phyloP scores from a whole-genome alignment of 805 yeast genomes.

The Sporopachydermia quercuum region DNA sequence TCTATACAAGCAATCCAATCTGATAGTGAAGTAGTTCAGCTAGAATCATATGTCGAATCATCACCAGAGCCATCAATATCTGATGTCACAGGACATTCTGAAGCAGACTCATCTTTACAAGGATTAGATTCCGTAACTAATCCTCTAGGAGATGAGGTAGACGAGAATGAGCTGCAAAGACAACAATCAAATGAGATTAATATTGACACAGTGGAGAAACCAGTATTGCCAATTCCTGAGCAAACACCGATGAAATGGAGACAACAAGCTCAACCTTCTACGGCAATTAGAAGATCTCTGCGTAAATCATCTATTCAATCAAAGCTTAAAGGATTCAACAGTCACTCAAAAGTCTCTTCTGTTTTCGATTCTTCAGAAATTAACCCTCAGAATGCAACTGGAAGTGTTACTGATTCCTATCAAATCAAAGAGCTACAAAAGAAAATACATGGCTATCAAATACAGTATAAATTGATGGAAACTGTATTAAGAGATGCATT shows the following conservation, averaged over 20 bases:
- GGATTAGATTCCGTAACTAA: no score
- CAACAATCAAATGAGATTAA: not conserved
- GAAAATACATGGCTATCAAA: slow-evolving; percentile 3
- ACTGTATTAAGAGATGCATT: slow-evolving; percentile 1
- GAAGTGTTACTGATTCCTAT: not conserved
- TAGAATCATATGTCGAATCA: no score
- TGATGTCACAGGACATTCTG: no score
- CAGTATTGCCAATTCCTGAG: slow-evolving; percentile 1
- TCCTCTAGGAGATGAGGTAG: no score
- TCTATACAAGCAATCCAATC: no score
- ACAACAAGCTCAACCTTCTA: not conserved
- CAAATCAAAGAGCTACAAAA: slow-evolving; percentile 1
- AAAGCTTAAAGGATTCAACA: not conserved
- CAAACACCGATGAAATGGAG: slow-evolving; percentile 1
- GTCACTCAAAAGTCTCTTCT: not conserved
- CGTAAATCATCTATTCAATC: not conserved
- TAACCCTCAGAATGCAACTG: not conserved
- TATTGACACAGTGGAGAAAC: slow-evolving; percentile 1
- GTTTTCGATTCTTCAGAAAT: not conserved
- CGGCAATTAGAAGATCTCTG: not conserved
- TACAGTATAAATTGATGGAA: slow-evolving; percentile 3
- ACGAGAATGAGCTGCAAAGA: no score
- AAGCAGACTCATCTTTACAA: no score
- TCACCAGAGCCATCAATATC: no score
- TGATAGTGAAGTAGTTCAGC: no score